Conservation (phyloP, 2,329 filamentous ascomycete genomes). For the Amphichorda felina region DNA sequence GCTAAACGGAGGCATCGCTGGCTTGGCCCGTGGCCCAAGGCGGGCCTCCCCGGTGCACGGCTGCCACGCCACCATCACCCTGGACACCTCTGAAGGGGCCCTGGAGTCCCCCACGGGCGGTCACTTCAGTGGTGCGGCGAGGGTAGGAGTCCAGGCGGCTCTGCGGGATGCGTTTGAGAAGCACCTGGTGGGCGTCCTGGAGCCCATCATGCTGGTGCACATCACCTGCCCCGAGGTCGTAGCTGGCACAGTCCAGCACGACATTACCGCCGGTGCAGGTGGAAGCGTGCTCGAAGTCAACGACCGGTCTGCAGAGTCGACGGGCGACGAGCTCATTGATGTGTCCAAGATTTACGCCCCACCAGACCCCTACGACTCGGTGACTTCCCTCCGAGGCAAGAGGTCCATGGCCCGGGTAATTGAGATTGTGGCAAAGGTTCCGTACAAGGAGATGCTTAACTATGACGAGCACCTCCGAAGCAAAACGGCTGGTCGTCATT, state of each 20-base stretch:
- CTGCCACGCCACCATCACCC: constrained; percentile 55
- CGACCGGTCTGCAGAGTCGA: constrained; percentile 27
- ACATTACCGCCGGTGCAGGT: constrained; percentile 61
- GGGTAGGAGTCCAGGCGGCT: constrained; percentile 53
- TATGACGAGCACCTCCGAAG: constrained; percentile 84
- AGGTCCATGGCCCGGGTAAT: constrained; percentile 36
- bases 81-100: constrained; percentile 50
- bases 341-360: constrained; percentile 72
- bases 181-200: constrained; percentile 57
- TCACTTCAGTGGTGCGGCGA: constrained; percentile 53
- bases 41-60: constrained; percentile 71
- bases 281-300: constrained; percentile 66
- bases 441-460: constrained; percentile 91
- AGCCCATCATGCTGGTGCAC: constrained; percentile 84
- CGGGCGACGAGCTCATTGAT: constrained; percentile 43
- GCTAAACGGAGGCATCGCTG: constrained; percentile 70
- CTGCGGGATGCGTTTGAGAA: constrained; percentile 49
- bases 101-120: constrained; percentile 48
- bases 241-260: constrained; percentile 73
- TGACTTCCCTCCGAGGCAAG: constrained; percentile 43
- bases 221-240: constrained; percentile 77
- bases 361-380: constrained; percentile 64
- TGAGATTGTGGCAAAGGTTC: constrained; percentile 75
- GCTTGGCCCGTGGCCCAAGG: constrained; percentile 72
- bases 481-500: constrained; percentile 70